These are phyloP conservation scores for Hypoxylon trugodes DNA, from an alignment of 495 filamentous ascomycete genomes.

Conservation along the genomic window DNA sequence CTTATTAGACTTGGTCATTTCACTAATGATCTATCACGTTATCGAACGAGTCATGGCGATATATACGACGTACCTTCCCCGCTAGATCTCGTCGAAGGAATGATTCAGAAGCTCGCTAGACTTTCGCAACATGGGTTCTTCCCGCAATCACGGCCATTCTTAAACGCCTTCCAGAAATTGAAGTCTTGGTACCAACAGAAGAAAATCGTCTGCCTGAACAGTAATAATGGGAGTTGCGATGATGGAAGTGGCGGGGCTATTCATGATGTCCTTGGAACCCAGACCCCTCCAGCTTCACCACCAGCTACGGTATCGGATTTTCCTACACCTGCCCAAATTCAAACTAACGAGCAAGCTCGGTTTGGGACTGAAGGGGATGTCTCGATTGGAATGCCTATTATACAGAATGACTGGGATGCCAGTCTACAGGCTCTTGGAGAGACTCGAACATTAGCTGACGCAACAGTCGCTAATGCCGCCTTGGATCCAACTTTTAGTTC, in stretches of 20 bases:
- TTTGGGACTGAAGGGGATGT: not conserved
- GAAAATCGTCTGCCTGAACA: slow-evolving; percentile 30
- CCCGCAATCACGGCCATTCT: slow-evolving; percentile 31
- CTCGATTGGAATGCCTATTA: too few relatives aligned
- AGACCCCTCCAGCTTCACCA: slow-evolving; percentile 31
- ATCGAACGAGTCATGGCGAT: not conserved
- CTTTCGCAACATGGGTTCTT: slow-evolving; percentile 27
- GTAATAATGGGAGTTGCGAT: slow-evolving; percentile 19
- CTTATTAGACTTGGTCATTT: slow-evolving; percentile 28
- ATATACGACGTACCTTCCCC: slow-evolving; percentile 6
- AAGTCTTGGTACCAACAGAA: slow-evolving; percentile 29
- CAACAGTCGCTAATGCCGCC: not conserved
- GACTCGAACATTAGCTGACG: not conserved
- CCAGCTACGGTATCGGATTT: not conserved
- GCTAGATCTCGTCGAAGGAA: slow-evolving; percentile 7
- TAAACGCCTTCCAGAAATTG: slow-evolving; percentile 31
- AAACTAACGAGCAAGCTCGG: not conserved
- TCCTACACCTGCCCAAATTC: not conserved
- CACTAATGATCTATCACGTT: not conserved
- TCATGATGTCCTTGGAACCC: slow-evolving; percentile 26
- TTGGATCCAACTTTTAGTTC: not conserved
- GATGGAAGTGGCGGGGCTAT: slow-evolving; percentile 11
- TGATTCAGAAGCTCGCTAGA: slow-evolving; percentile 21
- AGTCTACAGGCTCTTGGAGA: not conserved
- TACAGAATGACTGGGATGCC: too few relatives aligned